Conservation (phyloP, 2,329 filamentous ascomycete genomes). For the Chrysoporthe deuterocubensis region DNA sequence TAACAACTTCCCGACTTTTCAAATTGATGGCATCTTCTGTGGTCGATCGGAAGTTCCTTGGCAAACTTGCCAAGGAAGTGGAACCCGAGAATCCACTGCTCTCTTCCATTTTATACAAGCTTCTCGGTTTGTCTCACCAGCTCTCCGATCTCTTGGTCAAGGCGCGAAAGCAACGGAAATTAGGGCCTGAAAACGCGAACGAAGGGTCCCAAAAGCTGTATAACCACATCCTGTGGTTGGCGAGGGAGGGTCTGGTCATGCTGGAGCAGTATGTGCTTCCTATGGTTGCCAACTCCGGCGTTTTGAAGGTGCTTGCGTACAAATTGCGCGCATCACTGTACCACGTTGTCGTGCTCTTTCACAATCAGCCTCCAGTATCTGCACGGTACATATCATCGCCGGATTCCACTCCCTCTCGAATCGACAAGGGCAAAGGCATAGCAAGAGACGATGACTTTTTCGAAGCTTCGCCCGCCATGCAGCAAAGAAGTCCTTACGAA, state of each 20-base stretch:
- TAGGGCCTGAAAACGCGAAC: constrained; percentile 73
- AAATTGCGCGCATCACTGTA: constrained; percentile 95
- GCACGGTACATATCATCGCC: constrained; percentile 58
- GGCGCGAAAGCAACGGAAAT: constrained; percentile 79
- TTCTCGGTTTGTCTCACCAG: constrained; percentile 87
- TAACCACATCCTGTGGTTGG: constrained; percentile 90
- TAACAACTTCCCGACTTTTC: constrained; percentile 14
- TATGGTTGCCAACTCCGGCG: constrained; percentile 75
- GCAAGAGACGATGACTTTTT: constrained; percentile 42
- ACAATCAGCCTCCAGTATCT: constrained; percentile 83
- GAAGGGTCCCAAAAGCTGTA: constrained; percentile 83
- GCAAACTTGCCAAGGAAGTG: constrained; percentile 81
- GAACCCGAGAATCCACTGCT: constrained; percentile 78
- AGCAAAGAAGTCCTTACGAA: constrained; percentile 39
- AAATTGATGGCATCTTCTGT: constrained; percentile 87
- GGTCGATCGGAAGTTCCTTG: constrained; percentile 96
- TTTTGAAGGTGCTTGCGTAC: constrained; percentile 86
- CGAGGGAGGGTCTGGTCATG: constrained; percentile 86
- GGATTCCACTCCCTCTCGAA: constrained; percentile 43
- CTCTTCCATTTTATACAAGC: constrained; percentile 83
- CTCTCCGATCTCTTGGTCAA: constrained; percentile 82
- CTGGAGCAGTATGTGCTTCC: constrained; percentile 87
- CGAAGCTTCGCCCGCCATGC: constrained; percentile 10
- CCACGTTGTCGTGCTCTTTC: constrained; percentile 95
- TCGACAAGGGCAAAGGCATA: constrained; percentile 55